Conservation (phyloP, 208 protist species). For the Herpetomonas muscarum region DNA sequence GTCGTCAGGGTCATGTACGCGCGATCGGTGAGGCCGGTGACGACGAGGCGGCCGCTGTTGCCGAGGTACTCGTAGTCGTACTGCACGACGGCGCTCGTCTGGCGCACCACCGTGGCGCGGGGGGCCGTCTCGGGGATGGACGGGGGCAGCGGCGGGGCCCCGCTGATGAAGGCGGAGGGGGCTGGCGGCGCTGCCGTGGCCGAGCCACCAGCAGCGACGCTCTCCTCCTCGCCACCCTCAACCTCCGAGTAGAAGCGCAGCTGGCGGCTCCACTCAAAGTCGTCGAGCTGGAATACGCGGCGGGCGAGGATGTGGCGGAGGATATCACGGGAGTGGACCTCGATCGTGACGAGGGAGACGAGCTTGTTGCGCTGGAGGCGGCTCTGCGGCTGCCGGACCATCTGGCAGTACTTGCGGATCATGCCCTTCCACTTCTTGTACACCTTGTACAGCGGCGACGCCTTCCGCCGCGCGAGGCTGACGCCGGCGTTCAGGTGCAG, state of each 20-base stretch:
- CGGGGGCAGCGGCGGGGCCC: too few species aligned
- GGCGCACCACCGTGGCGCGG: constrained; percentile 60
- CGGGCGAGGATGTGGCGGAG: constrained; percentile 90
- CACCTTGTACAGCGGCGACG: constrained; percentile 87
- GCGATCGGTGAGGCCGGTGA: constrained; percentile 97
- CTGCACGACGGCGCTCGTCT: constrained; percentile 89
- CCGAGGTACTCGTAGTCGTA: constrained; percentile 99
- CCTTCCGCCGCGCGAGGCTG: constrained; percentile 83
- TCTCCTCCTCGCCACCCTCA: constrained; percentile 36
- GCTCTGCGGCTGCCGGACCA: constrained; percentile 92
- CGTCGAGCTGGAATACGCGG: constrained; percentile 71
- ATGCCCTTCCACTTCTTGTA: constrained; percentile 94
- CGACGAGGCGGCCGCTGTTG: constrained; percentile 96
- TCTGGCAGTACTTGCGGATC: constrained; percentile 94
- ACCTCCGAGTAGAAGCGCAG: constrained; percentile 95
- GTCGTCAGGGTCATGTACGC: constrained; percentile 98
- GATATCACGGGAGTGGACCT: constrained; percentile 98
- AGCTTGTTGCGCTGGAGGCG: constrained; percentile 95
- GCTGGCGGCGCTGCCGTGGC: neutral
- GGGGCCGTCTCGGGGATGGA: too few species aligned
- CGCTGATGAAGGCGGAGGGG: neutral
- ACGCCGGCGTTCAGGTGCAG: constrained; percentile 66
- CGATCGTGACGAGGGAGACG: constrained; percentile 97
- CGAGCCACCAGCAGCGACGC: neutral
- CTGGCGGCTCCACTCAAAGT: constrained; percentile 98